A percentile compares a stretch with the other conserved stretches of the same genome.
phyloP scores from a whole-genome alignment of 1,139 yeast species.

The Candida dubliniensis region DNA sequence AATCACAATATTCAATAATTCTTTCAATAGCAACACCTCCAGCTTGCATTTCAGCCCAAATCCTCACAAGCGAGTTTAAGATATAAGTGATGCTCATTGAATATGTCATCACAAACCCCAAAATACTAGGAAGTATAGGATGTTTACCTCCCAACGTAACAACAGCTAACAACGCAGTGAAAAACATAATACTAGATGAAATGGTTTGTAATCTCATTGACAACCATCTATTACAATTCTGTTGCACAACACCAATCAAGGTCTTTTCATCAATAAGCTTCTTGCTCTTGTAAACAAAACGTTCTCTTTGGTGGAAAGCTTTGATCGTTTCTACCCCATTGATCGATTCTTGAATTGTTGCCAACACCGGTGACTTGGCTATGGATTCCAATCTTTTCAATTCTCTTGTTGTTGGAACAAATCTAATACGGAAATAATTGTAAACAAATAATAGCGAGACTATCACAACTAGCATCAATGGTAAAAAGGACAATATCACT shows the following conservation, averaged over 20 bases:
- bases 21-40: slow-evolving; percentile 35
- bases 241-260: slow-evolving; percentile 39
- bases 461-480: slow-evolving; percentile 23
- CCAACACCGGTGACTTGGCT: slow-evolving; percentile 56
- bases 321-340: slow-evolving; percentile 61
- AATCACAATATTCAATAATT: slow-evolving; percentile 31
- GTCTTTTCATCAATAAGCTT: slow-evolving; percentile 59
- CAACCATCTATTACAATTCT: slow-evolving; percentile 35
- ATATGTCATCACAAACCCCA: slow-evolving; percentile 36
- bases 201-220: slow-evolving; percentile 34
- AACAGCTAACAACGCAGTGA: slow-evolving; percentile 26
- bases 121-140: slow-evolving; percentile 27
- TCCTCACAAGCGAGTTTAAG: slow-evolving; percentile 28
- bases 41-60: slow-evolving; percentile 34
- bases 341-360: slow-evolving; percentile 62
- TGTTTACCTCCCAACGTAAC: slow-evolving; percentile 21
- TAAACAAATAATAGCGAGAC: slow-evolving; percentile 26
- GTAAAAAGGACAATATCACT: slow-evolving; percentile 39
- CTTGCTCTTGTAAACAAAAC: slow-evolving; percentile 56
- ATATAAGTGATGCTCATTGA: slow-evolving; percentile 28
- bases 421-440: slow-evolving; percentile 27
- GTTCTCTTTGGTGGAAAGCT: slow-evolving; percentile 52
- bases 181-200: slow-evolving; percentile 28
- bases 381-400: slow-evolving; percentile 32
- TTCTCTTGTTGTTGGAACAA: slow-evolving; percentile 35